Conservation (phyloP, 169 alveolate genomes). For the Eimeria acervulina region DNA sequence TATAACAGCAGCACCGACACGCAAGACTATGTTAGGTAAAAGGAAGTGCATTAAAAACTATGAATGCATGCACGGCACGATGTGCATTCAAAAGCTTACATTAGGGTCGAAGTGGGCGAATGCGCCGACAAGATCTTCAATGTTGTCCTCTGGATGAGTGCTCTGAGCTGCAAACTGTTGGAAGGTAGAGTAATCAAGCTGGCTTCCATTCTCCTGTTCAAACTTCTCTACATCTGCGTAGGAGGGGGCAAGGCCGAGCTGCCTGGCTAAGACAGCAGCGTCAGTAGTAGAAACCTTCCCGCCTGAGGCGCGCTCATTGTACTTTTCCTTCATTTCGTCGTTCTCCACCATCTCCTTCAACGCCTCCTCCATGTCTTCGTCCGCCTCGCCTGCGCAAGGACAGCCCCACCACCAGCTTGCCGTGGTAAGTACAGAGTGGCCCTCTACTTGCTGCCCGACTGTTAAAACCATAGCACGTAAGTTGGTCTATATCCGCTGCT, state of each 20-base stretch:
- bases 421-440: background rate
- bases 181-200: conserved; percentile 85
- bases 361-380: conserved; percentile 85
- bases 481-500: background rate
- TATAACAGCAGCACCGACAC: conserved; percentile 26
- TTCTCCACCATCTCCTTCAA: conserved; percentile 87
- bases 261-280: conserved; percentile 80
- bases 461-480: too few relatives aligned
- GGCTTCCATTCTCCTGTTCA: conserved; percentile 85
- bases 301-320: conserved; percentile 84
- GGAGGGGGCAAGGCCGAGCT: conserved; percentile 89
- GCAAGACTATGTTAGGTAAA: background rate
- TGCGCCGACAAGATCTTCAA: conserved; percentile 86
- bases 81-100: conserved; percentile 40
- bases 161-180: conserved; percentile 85
- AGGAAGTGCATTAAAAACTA: too few relatives aligned
- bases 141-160: conserved; percentile 88
- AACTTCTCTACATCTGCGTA: conserved; percentile 84
- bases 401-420: background rate
- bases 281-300: conserved; percentile 79
- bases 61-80: background rate
- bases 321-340: conserved; percentile 84
- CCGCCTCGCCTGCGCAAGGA: conserved; percentile 45
- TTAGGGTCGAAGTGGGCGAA: conserved; percentile 86
- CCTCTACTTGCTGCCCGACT: background rate